Base-by-base conservation (phyloP, 73 alveolate species). In the Paramecium caudatum region DNA sequence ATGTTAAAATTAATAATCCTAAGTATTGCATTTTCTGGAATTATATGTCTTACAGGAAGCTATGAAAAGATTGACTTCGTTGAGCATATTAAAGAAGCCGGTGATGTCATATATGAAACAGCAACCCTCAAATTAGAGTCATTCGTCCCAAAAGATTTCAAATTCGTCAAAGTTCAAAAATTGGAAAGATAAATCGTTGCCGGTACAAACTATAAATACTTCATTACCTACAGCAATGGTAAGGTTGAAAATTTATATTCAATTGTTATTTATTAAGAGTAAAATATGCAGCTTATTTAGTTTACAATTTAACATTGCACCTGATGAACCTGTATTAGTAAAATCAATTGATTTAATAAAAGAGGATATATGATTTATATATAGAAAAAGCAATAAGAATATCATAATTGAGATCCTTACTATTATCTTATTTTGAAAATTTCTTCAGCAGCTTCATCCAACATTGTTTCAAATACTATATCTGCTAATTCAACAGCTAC, bases 401-500 rank as follows among this genome's bases (percentile, higher is more conserved):
- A 55, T 55, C 80, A 55, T 55, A 27, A 55, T 55, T 55, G 80
- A 55, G 30, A 23, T 12, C 16, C 80, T 55, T 55, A 27, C 12
- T 27, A 10, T 23, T 3, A 23, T 23, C 46, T 10, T 27, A 55
- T 55, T 27, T 21, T 55, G 80, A 68, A 68, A 32, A 68, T 32
- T 36, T 68, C 84, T 68, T 68, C 84, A 15, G 84, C 47, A 3
- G 95, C 91, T 61, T 91, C 95, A 41, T 82, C 87, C 36, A 91
- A 50, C 37, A 91, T 61, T 8, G 30, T 30, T 43, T 91, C 95
- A 47, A 91, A 61, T 2, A 91, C 92, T 61, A 91, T 62, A 41
- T 91, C 91, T 6, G 93, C 85, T 36, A 91, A 39, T 15, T 91
- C 95, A 1, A 91, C 82, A 21, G 86, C 82, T 3, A 91, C 95